These are phyloP conservation scores for Metschnikowia koreensis DNA, from an alignment of 805 yeast species.

Conservation along the genomic window DNA sequence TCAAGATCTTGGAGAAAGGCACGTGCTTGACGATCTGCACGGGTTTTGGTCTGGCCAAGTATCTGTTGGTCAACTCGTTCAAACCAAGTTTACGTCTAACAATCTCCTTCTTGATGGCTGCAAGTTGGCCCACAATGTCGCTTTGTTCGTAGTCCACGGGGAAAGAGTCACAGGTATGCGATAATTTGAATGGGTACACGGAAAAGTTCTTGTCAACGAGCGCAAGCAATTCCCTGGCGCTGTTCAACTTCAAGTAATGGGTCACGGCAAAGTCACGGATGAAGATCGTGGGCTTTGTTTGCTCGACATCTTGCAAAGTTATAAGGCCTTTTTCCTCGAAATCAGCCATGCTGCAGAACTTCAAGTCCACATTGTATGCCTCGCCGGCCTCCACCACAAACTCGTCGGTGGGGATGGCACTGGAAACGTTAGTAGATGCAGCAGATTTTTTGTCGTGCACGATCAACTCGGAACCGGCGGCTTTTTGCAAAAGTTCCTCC, in stretches of 20 bases:
- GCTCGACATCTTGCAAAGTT: conserved; percentile 65
- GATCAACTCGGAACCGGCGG: conserved; percentile 16
- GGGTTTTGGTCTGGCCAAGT: conserved; percentile 71
- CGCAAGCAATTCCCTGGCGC: conserved; percentile 68
- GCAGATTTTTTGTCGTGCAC: conserved; percentile 14
- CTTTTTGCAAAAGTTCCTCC: conserved; percentile 46
- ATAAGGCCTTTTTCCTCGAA: conserved; percentile 61
- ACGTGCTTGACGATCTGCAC: conserved; percentile 69
- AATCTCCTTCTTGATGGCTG: conserved; percentile 49
- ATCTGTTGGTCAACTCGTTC: conserved; percentile 76
- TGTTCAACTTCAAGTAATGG: conserved; percentile 71
- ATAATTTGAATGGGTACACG: conserved; percentile 88
- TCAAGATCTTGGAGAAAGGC: conserved; percentile 65
- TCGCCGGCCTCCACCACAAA: conserved; percentile 77
- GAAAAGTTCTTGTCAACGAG: conserved; percentile 71
- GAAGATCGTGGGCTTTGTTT: conserved; percentile 67
- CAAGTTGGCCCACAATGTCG: conserved; percentile 41
- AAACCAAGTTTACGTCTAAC: conserved; percentile 70
- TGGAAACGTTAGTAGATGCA: conserved; percentile 28
- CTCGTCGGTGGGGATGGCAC: conserved; percentile 74
- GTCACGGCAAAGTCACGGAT: conserved; percentile 84
- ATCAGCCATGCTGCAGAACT: conserved; percentile 65
- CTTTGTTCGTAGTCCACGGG: conserved; percentile 47
- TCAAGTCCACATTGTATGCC: conserved; percentile 80
- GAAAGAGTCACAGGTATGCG: conserved; percentile 63